Evolutionary conservation across 2,329 filamentous ascomycete genomes (phyloP), one percentile per base, ranked within the genome.

Genomic region (Incumbomyces delicatus): DNA sequence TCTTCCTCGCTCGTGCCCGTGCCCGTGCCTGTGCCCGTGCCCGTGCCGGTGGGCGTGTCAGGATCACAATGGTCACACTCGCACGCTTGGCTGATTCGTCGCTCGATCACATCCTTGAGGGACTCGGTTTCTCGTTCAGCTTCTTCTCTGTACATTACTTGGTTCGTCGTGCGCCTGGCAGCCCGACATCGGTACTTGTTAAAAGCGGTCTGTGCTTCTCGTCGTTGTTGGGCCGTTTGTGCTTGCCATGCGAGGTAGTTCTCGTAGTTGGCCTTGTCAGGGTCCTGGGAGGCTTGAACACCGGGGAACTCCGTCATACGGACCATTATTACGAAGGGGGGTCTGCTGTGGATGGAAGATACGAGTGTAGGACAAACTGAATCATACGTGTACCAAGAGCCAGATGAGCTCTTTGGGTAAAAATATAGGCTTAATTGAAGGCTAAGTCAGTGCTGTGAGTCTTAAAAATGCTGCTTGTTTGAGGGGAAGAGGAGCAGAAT

Each of bases 201-300:
- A 35, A 46, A 46, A 14, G 30, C 29, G 6, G 44, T 46, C 18
- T 12, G 27, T 11, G 29, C 20, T 34, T 32, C 2, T 16, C 44
- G 34, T 20, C 30, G 35, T n/a, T 37, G 44, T 41, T 41, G 8
- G 22, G 44, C 44, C 16, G 20, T 17, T 18, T 33, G 27, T 11
- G 36, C 37, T 33, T 46, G 32, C 44, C 44, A 46, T 17, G 44
- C 37, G 32, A 46, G 36, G 29, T 46, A 46, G 44, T 46, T 46
- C 17, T 34, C 35, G 17, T 46, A 32, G 44, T 46, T 46, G 30
- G n/a, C 29, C 13, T 33, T 31, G 17, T 46, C 37, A 16, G 20
- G 16, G 22, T 45, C 42, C 13, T 31, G 3, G 30, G n/a, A 10
- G 10, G 20, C 32, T 14, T 16, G 11, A 13, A 12, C 32, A 7